Evolutionary conservation across 2,329 filamentous ascomycete genomes (phyloP).

Genomic region (Fusarium haematococcum): DNA sequence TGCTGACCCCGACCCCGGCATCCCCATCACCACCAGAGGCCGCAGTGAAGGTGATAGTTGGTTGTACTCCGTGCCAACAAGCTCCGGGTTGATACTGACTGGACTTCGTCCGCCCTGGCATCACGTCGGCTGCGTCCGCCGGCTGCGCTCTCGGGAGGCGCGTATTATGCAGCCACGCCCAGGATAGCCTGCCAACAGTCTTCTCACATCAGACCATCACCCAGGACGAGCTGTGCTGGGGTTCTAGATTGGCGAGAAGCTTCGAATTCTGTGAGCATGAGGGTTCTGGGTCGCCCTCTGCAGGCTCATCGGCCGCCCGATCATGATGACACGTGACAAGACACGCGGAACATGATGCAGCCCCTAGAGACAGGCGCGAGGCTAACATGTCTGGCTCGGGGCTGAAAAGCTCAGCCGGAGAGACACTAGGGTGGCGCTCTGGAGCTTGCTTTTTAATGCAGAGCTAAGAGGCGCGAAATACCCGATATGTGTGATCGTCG

Average conservation of each 20-base stretch:
- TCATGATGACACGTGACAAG: neutral
- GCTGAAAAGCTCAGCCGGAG: slow-evolving; percentile 7
- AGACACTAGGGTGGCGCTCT: slow-evolving; percentile 23
- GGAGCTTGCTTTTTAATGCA: slow-evolving; percentile 36
- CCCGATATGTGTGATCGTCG: slow-evolving; percentile 46
- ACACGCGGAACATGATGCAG: neutral
- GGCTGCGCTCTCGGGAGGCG: slow-evolving; percentile 33
- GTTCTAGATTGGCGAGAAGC: slow-evolving; percentile 10
- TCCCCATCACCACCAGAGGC: slow-evolving; percentile 24
- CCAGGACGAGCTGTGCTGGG: slow-evolving; percentile 14
- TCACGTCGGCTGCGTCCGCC: slow-evolving; percentile 30
- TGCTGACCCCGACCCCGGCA: slow-evolving; percentile 18
- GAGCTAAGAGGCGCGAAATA: slow-evolving; percentile 41
- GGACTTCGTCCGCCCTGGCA: slow-evolving; percentile 16
- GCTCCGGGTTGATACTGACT: slow-evolving; percentile 32
- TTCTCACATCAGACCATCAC: slow-evolving; percentile 42
- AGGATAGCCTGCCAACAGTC: slow-evolving; percentile 34
- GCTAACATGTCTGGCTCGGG: neutral
- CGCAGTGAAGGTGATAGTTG: slow-evolving; percentile 17
- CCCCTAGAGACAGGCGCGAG: neutral
- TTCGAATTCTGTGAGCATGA: neutral
- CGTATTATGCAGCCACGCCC: slow-evolving; percentile 43
- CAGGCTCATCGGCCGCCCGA: neutral
- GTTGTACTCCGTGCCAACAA: slow-evolving; percentile 40
- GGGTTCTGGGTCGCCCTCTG: neutral